Evolutionary conservation across 108 stramenopile species (phyloP).

Genomic region (Mediolabrus comicus): DNA sequence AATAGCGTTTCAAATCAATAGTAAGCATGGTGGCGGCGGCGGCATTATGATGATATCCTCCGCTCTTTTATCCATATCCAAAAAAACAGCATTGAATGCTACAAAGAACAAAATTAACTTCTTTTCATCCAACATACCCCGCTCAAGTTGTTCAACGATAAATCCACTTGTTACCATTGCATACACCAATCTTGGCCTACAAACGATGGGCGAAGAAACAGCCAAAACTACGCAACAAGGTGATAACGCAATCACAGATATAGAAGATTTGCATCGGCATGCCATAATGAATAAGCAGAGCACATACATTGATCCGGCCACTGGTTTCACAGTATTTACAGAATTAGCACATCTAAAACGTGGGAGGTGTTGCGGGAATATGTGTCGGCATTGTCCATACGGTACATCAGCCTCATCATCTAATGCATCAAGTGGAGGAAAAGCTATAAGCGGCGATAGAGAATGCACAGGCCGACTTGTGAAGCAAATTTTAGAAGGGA

Average conservation of each 20-base stretch:
- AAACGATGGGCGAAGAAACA: background rate
- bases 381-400: conserved; percentile 93
- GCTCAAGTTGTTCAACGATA: background rate
- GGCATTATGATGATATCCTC: background rate
- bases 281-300: conserved; percentile 54
- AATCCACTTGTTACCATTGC: background rate
- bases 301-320: conserved; percentile 86
- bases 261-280: conserved; percentile 71
- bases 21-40: too few relatives aligned
- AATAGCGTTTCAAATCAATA: background rate
- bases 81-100: background rate
- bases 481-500: conserved; percentile 34
- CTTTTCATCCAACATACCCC: background rate
- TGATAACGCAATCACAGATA: conserved; percentile 39
- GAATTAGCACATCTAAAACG: conserved; percentile 76
- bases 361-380: conserved; percentile 92
- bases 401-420: conserved; percentile 53
- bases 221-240: background rate
- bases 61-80: background rate
- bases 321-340: conserved; percentile 89
- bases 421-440: conserved; percentile 9
- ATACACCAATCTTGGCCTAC: background rate
- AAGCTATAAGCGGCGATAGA: conserved; percentile 56
- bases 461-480: conserved; percentile 25
- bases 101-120: background rate